A percentile compares a stretch with the other conserved stretches of the same genome.
Evolutionary conservation across 441 rosid species (phyloP).

Genomic region (Pelargonium fulgidum): DNA sequence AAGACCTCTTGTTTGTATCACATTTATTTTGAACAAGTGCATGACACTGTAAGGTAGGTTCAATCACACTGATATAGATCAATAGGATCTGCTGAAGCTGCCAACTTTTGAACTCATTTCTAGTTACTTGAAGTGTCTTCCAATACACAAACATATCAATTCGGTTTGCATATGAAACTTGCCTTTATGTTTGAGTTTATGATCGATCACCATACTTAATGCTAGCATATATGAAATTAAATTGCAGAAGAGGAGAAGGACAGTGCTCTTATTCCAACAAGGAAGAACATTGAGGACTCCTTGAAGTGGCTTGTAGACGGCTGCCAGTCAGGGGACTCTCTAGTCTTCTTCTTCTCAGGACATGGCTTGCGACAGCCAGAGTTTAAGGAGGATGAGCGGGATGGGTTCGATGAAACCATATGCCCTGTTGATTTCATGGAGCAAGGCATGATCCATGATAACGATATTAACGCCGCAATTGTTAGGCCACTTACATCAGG

Average conservation of each 20-base stretch:
- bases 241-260: neutral
- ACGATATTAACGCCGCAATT: conserved; percentile 21
- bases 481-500: conserved; percentile 20
- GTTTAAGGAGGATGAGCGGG: conserved; percentile 17
- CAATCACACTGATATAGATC: too few relatives aligned
- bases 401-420: conserved; percentile 25
- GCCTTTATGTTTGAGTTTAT: too few relatives aligned
- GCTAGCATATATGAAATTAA: neutral
- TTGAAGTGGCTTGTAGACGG: conserved; percentile 22
- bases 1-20: neutral
- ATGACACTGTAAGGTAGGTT: too few relatives aligned
- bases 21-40: neutral
- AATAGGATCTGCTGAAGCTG: too few relatives aligned
- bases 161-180: too few relatives aligned
- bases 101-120: too few relatives aligned
- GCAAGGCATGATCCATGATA: conserved; percentile 18
- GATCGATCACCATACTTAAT: too few relatives aligned
- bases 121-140: too few relatives aligned
- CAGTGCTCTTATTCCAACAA: conserved; percentile 14
- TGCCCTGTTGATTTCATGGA: conserved; percentile 23
- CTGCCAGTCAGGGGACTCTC: conserved; percentile 12
- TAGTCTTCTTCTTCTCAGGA: conserved; percentile 26
- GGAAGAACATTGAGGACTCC: conserved; percentile 20
- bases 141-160: too few relatives aligned
- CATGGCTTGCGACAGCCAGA: conserved; percentile 19